These are phyloP conservation scores for Trichoderma sp. DNA, from an alignment of 2,329 filamentous ascomycete genomes.

Conservation along the genomic window DNA sequence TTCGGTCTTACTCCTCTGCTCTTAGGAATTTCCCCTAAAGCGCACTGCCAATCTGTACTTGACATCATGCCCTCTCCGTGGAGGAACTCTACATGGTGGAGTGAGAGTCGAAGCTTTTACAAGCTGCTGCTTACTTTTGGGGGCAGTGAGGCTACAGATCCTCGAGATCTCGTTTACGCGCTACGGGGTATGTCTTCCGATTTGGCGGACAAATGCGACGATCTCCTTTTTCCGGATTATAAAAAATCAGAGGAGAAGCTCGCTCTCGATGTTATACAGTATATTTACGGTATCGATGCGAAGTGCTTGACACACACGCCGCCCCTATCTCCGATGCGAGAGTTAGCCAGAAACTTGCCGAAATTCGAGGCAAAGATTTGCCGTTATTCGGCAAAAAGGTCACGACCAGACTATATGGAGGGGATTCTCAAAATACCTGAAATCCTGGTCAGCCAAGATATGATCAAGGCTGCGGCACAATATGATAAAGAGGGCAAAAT, in stretches of 20 bases:
- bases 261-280: neutral
- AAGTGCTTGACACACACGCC: accelerated
- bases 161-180: slow-evolving; percentile 1
- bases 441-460: too few relatives aligned
- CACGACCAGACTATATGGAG: neutral
- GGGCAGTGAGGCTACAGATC: neutral
- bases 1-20: neutral
- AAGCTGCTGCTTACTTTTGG: neutral
- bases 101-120: neutral
- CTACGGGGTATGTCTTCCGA: neutral
- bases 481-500: neutral
- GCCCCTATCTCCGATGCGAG: neutral
- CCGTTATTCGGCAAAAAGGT: too few relatives aligned
- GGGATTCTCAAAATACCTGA: neutral
- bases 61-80: slow-evolving; percentile 3
- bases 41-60: neutral
- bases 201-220: too few relatives aligned
- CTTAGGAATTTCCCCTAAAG: neutral
- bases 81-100: neutral
- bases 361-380: neutral
- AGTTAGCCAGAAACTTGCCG: neutral
- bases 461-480: neutral
- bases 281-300: neutral
- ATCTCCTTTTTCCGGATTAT: neutral
- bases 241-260: neutral